Conservation (phyloP, 257 asterid genomes). For the Catharanthus roseus region DNA sequence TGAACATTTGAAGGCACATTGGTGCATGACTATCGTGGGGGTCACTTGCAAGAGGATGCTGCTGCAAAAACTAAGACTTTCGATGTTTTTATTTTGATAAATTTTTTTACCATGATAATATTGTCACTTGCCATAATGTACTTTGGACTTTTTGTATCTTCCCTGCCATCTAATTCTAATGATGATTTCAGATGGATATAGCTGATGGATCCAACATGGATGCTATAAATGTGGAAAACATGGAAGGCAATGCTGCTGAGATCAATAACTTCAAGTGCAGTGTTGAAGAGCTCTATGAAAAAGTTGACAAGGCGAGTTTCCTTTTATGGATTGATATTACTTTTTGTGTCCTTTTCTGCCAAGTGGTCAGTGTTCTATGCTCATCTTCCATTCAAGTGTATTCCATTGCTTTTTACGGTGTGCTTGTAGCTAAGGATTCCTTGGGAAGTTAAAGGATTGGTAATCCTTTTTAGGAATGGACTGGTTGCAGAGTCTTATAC, state of each 20-base stretch:
- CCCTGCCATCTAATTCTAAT: background rate
- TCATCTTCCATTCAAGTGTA: background rate
- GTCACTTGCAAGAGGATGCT: background rate
- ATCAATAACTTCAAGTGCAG: slow-evolving; percentile 37
- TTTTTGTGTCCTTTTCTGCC: background rate
- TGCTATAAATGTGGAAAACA: slow-evolving; percentile 11
- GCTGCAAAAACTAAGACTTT: background rate
- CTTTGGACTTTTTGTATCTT: background rate
- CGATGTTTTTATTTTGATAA: background rate
- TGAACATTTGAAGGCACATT: background rate
- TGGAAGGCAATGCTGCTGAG: slow-evolving; percentile 32
- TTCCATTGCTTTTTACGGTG: background rate
- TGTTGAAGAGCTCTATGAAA: slow-evolving; percentile 49
- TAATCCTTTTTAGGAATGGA: no score
- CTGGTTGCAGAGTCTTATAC: no score
- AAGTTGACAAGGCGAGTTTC: slow-evolving; percentile 52
- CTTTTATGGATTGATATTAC: slow-evolving; percentile 8
- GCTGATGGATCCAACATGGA: slow-evolving; percentile 18
- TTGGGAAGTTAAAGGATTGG: no score
- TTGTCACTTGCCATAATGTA: background rate
- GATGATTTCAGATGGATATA: slow-evolving; percentile 23
- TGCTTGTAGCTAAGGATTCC: background rate
- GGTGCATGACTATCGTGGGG: background rate
- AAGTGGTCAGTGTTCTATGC: background rate
- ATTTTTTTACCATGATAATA: background rate